Evolutionary conservation across 2,329 filamentous ascomycete species (phyloP), one percentile per base, ranked within the genome.

Genomic region (Ciborinia camelliae): DNA sequence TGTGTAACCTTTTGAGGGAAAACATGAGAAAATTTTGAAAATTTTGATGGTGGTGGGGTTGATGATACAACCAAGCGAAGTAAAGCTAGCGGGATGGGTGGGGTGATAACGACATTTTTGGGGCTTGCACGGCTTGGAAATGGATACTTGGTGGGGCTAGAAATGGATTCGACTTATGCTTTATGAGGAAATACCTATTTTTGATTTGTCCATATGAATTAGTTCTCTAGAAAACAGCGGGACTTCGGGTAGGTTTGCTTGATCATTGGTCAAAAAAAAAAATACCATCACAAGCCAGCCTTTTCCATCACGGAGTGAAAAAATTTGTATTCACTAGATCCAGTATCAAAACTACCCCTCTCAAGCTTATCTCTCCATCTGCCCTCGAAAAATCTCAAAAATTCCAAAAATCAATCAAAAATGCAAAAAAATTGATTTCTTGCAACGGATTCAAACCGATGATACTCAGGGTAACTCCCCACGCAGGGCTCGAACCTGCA

Each of bases 391-490:
- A n/a, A 2, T 10, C 18, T 30, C 26, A 7, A 45, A 32, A 1
- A 8, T 12, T 2, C 6, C 2, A 4, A 12, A 58, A 35, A 26
- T 47, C 1, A 6, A 23, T 9, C 5, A 30, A n/a, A 57, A 32
- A 10, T 28, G 32, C 23, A 43, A 45, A 32, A 45, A 6, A 0
- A 10, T 3, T 15, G 14, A 47, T 47, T 35, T 35, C 14, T 0
- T 4, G 4, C 14, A 35, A 4, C 28, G 55, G 41, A 58, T 20
- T 58, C n/a, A 58, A 58, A 58, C 55, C 55, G 41, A 47, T n/a
- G n/a, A 8, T 35, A 47, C 55, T 58, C 55, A 58, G 55, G 41
- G 55, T 58, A 47, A 35, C 55, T 58, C 55, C 41, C 55, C 26
- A 58, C 55, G 14, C 4, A 35, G 55, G 55, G 1, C n/a, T 58